phyloP scores from a whole-genome alignment of 2,329 filamentous ascomycete genomes.

The Hypomyces perniciosus region DNA sequence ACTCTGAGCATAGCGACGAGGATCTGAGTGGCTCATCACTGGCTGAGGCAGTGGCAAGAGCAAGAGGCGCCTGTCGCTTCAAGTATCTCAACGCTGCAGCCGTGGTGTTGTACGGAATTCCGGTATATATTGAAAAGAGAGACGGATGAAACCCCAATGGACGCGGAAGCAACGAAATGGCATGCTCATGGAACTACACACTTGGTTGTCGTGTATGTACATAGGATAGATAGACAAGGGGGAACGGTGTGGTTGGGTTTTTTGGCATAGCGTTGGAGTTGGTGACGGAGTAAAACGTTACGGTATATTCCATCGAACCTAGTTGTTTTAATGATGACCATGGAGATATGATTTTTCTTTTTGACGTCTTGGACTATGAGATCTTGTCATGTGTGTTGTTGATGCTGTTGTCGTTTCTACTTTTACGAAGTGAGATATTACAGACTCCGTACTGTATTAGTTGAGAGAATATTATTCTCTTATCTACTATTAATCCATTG shows the following conservation, averaged over 20 bases:
- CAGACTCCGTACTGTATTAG: too few relatives aligned
- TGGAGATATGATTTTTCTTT: too few relatives aligned
- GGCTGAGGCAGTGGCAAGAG: constrained; percentile 73
- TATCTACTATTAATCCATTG: too few relatives aligned
- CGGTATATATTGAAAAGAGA: constrained; percentile 63
- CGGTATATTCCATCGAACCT: background rate
- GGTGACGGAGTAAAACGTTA: background rate
- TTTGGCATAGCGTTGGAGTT: background rate
- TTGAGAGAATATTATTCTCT: too few relatives aligned
- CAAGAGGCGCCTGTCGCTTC: constrained; percentile 75
- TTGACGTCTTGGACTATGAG: too few relatives aligned
- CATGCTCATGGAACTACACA: too few relatives aligned
- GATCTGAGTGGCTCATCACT: constrained; percentile 40
- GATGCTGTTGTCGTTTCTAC: too few relatives aligned
- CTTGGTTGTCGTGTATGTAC: background rate
- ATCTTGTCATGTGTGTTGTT: too few relatives aligned
- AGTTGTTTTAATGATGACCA: background rate
- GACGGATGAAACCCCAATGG: background rate
- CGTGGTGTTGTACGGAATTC: constrained; percentile 90
- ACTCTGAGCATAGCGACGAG: constrained; percentile 13
- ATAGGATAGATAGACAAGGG: constrained; percentile 1
- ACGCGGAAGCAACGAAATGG: background rate
- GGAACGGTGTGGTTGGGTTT: background rate
- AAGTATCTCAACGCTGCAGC: constrained; percentile 90
- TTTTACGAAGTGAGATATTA: too few relatives aligned